Percentiles rank a stretch among this genome's conserved stretches.
phyloP scores from a whole-genome alignment of 2,329 filamentous ascomycete species.

The Pseudogymnoascus sp. region DNA sequence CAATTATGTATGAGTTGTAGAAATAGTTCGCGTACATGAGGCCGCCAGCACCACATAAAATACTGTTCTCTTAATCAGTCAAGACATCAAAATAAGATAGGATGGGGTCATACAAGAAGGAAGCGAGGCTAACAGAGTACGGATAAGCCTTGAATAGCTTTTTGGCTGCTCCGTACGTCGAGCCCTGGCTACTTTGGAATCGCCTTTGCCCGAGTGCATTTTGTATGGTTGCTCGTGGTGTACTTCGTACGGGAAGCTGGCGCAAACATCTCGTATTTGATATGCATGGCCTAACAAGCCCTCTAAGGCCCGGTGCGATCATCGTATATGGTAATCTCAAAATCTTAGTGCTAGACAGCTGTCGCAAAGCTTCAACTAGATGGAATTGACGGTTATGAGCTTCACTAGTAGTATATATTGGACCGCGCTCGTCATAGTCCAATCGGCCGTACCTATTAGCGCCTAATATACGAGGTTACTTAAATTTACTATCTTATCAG shows the following conservation, averaged over 20 bases:
- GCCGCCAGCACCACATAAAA: conserved; percentile 18
- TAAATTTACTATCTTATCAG: neutral
- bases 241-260: neutral
- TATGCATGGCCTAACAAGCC: neutral
- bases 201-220: neutral
- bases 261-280: neutral
- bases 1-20: conserved; percentile 27
- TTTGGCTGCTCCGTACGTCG: conserved; percentile 14
- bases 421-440: neutral
- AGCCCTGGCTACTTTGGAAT: neutral
- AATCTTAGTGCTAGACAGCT: neutral
- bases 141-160: conserved; percentile 22
- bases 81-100: neutral
- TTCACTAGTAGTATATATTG: neutral
- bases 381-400: neutral
- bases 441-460: neutral
- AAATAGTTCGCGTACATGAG: conserved; percentile 24
- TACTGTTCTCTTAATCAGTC: conserved; percentile 16
- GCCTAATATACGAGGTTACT: neutral
- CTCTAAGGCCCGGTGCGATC: neutral
- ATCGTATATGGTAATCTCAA: neutral
- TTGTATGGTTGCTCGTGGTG: neutral
- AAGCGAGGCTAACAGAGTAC: conserved; percentile 22
- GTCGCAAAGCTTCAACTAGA: neutral
- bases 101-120: conserved; percentile 17